phyloP scores from a whole-genome alignment of 1,139 yeast species.

The Blastobotrys illinoisensis region DNA sequence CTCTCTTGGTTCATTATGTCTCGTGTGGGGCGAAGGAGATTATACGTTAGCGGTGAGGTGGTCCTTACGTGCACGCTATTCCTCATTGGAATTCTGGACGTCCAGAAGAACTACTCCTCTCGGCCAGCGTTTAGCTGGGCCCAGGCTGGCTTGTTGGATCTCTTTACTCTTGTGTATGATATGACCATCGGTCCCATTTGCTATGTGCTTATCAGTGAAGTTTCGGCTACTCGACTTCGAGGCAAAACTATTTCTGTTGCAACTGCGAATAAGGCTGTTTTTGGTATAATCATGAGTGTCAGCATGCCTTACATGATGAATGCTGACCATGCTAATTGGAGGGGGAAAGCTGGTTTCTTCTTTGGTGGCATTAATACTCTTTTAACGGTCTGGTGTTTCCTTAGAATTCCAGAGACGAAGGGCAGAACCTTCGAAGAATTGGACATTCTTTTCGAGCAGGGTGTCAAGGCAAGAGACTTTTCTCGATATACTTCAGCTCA shows the following conservation, averaged over 20 bases:
- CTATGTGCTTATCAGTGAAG: constrained; percentile 51
- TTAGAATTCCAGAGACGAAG: constrained; percentile 53
- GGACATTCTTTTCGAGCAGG: constrained; percentile 45
- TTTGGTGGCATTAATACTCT: constrained; percentile 45
- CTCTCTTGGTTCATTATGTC: constrained; percentile 48
- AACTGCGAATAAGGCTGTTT: constrained; percentile 39
- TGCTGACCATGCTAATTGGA: constrained; percentile 52
- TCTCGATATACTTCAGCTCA: constrained; percentile 14
- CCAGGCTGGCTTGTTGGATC: constrained; percentile 8
- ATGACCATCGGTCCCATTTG: constrained; percentile 52
- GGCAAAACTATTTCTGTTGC: constrained; percentile 51
- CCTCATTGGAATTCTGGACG: constrained; percentile 18
- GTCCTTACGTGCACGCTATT: constrained; percentile 37
- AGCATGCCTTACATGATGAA: constrained; percentile 53
- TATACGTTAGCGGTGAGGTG: constrained; percentile 36
- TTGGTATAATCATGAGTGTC: constrained; percentile 41
- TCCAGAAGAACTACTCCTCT: constrained; percentile 19
- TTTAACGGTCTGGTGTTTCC: constrained; percentile 39
- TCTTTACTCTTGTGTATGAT: constrained; percentile 39
- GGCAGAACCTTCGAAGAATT: constrained; percentile 54
- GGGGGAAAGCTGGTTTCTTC: constrained; percentile 53
- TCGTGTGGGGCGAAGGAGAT: constrained; percentile 44
- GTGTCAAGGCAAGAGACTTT: constrained; percentile 44
- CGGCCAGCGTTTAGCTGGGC: constrained; percentile 31
- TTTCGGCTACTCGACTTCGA: constrained; percentile 49